These are phyloP conservation scores for Citrullus amarus DNA, from an alignment of 306 rosid species.

Conservation along the genomic window DNA sequence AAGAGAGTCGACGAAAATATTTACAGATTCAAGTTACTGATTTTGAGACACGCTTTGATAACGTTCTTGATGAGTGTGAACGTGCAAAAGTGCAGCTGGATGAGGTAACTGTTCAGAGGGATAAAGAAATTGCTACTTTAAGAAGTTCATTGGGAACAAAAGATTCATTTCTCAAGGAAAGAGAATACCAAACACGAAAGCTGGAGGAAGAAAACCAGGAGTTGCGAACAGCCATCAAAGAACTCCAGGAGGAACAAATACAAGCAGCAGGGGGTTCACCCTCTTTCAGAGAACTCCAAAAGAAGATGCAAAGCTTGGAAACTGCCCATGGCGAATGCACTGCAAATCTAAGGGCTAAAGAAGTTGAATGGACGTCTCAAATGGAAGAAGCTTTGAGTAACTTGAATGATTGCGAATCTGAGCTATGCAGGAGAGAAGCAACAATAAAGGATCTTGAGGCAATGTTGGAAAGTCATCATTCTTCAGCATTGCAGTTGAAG, in stretches of 20 bases:
- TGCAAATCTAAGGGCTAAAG: conserved; percentile 28
- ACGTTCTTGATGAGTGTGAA: conserved; percentile 24
- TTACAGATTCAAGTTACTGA: conserved; percentile 58
- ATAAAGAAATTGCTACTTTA: conserved; percentile 46
- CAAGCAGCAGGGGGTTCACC: conserved; percentile 52
- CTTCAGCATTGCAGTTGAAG: conserved; percentile 35
- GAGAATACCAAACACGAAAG: conserved; percentile 34
- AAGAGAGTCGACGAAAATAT: conserved; percentile 54
- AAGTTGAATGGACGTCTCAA: conserved; percentile 13
- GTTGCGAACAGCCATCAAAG: conserved; percentile 33
- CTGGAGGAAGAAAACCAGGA: conserved; percentile 65
- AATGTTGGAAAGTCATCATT: conserved; percentile 39
- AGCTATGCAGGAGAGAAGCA: conserved; percentile 33
- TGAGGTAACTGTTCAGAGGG: conserved; percentile 29
- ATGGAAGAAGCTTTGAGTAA: conserved; percentile 16
- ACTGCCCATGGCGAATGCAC: conserved; percentile 37
- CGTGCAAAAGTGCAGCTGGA: conserved; percentile 32
- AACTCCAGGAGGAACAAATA: conserved; percentile 68
- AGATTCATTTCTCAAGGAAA: conserved; percentile 47
- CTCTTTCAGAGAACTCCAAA: conserved; percentile 51
- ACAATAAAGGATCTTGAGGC: conserved; percentile 27
- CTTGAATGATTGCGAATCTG: conserved; percentile 25
- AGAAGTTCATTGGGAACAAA: conserved; percentile 44
- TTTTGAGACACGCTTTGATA: conserved; percentile 23
- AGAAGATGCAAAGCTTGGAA: conserved; percentile 47